A percentile compares a stretch with the other conserved stretches of the same genome.
These are phyloP conservation scores for Termitomyces heimii DNA, from an alignment of 768 basidiomycete genomes.

Conservation along the genomic window DNA sequence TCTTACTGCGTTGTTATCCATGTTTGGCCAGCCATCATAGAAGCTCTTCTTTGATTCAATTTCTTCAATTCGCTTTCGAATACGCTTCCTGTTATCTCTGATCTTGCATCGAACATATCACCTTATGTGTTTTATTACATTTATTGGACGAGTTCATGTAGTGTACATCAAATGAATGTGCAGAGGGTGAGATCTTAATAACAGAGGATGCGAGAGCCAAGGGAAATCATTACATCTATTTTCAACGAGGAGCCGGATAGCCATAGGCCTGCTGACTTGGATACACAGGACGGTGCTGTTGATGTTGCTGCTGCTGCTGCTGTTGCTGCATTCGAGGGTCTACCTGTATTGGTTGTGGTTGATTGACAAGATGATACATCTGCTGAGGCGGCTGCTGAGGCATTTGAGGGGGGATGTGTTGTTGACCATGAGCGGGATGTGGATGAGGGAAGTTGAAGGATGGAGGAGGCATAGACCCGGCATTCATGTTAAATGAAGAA, in stretches of 20 bases:
- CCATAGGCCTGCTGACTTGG: slow-evolving; percentile 8
- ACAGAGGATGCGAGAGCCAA: not conserved
- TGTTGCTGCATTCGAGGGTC: slow-evolving; percentile 12
- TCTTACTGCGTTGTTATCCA: slow-evolving; percentile 44
- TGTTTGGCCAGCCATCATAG: slow-evolving; percentile 36
- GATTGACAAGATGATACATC: slow-evolving; percentile 24
- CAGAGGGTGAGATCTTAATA: not conserved
- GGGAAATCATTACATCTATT: not conserved
- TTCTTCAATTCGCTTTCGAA: not conserved
- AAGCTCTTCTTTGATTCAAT: not conserved
- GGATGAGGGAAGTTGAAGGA: slow-evolving; percentile 65
- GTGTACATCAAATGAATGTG: not conserved
- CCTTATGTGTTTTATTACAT: not conserved
- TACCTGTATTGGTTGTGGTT: slow-evolving; percentile 21
- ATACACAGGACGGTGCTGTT: slow-evolving; percentile 10
- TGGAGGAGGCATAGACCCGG: slow-evolving; percentile 63
- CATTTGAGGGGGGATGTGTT: slow-evolving; percentile 28
- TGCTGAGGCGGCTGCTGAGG: slow-evolving; percentile 25
- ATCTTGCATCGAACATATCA: not conserved
- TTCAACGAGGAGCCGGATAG: slow-evolving; percentile 10
- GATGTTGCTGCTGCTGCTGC: not conserved
- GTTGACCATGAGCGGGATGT: slow-evolving; percentile 48
- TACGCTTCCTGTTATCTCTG: not conserved
- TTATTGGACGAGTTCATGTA: not conserved
- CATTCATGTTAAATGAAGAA: slow-evolving; percentile 34